Percentiles rank a stretch among this genome's conserved stretches.
These are phyloP conservation scores for Chrysoporthe deuterocubensis DNA, from an alignment of 2,329 filamentous ascomycete genomes.

Conservation along the genomic window DNA sequence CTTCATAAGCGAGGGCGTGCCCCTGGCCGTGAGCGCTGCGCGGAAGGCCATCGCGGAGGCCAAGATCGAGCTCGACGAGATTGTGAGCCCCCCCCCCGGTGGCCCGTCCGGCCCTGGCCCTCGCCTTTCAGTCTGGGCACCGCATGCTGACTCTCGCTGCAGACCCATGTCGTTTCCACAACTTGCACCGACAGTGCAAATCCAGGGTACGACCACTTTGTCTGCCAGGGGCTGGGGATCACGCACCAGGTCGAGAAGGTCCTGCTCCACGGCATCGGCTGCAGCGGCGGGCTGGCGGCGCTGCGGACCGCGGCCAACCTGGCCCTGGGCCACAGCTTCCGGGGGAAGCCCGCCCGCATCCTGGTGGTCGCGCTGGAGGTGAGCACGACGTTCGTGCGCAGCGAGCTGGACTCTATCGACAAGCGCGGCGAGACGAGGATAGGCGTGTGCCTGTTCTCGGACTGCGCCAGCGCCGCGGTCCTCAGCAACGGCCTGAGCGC, in stretches of 20 bases:
- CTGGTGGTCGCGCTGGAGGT: conserved; percentile 69
- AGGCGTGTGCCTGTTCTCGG: conserved; percentile 69
- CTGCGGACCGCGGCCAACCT: conserved; percentile 69
- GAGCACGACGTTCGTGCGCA: conserved; percentile 63
- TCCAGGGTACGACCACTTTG: conserved; percentile 69
- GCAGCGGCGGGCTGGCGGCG: conserved; percentile 65
- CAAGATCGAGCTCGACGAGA: conserved; percentile 52
- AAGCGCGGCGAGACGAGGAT: conserved; percentile 65
- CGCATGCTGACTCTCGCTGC: too few relatives aligned
- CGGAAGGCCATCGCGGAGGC: conserved; percentile 61
- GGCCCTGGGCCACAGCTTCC: conserved; percentile 64
- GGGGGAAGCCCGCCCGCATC: conserved; percentile 63
- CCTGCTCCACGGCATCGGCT: conserved; percentile 68
- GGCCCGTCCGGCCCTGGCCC: not conserved
- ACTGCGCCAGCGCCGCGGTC: conserved; percentile 69
- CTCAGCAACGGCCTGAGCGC: conserved; percentile 66
- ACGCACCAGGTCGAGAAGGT: conserved; percentile 65
- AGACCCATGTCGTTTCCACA: conserved; percentile 68
- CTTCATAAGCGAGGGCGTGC: conserved; percentile 62
- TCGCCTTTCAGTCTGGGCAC: too few relatives aligned
- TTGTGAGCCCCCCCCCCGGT: conserved; percentile 37
- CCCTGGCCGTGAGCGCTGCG: conserved; percentile 59
- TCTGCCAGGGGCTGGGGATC: conserved; percentile 62
- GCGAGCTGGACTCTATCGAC: conserved; percentile 67
- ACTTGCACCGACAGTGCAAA: conserved; percentile 73